Base-by-base conservation (phyloP, 305 asterid genomes). In the Caryopteris hybrid region DNA sequence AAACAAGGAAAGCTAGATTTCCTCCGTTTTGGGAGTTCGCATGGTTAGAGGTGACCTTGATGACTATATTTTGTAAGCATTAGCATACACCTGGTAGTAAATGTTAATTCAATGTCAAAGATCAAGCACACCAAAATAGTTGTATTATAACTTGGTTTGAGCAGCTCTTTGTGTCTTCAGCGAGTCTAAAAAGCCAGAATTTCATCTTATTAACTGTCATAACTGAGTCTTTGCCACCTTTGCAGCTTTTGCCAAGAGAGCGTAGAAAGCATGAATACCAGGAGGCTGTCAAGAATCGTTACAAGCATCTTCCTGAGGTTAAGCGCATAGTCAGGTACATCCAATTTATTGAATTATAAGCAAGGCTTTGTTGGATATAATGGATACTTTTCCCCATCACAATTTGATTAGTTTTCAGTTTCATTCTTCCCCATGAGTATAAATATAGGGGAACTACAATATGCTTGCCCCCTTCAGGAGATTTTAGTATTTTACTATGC, bases 171-270 rank as follows among this genome's bases (percentile, higher is more conserved):
- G 17, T 8, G 38, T n/a, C n/a, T n/a, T n/a, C 12, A 29, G 59
- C 34, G 13, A 41, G 22, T 43, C 29, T 25, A 12, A 14, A 10
- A 4, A 46, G 29, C 50, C 31, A 56, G 58, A 13, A 31, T 54
- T 36, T 59, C 12, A n/a, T 52, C 36, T 6, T 62, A n/a, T 16
- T 12, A 38, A 60, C 21, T 48, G 25, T 42, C 50, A 52, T 75
- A 54, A 73, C 61, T 62, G 31, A 41, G 23, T 21, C 42, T 47
- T 60, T 64, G 64, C 68, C 21, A 51, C 74, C 14, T 16, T 65
- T 74, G 65, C 87, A 92, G 98, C 74, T 91, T 75, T 81, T 91
- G 81, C 99, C 99, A 1, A 87, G 99, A 80, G 99, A 94, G 77
- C 88, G 85, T 65, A 94, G 78, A 72, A 87, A 79, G 29, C 99